Evolutionary conservation across 140 eudicot species (phyloP).

Genomic region (Flaveria floridana): DNA sequence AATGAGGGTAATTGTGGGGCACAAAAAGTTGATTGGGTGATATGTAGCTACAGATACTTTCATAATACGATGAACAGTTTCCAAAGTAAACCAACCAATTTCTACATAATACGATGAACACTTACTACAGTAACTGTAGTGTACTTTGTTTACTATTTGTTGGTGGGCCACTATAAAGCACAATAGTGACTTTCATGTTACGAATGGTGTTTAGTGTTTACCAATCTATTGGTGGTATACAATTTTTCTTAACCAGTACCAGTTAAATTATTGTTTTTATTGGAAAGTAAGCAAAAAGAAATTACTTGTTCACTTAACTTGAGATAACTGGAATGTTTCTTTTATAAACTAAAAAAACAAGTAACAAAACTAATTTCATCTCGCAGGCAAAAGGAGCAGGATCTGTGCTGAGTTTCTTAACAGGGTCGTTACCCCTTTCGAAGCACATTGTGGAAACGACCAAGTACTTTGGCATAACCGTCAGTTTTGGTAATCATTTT

Average conservation of each 20-base stretch:
- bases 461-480: conserved; percentile 82
- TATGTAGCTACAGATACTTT: background rate
- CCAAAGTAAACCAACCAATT: background rate
- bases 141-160: background rate
- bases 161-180: background rate
- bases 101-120: background rate
- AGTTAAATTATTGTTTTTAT: background rate
- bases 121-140: background rate
- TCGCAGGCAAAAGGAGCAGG: conserved; percentile 98
- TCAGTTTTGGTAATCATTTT: conserved; percentile 77
- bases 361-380: background rate
- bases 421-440: conserved; percentile 86
- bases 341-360: background rate
- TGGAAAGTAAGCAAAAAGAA: background rate
- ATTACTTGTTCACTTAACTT: background rate
- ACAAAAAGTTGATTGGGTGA: conserved; percentile 6
- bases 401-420: conserved; percentile 83
- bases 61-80: background rate
- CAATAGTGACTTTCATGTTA: conserved; percentile 15
- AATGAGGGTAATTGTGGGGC: background rate
- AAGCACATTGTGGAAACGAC: conserved; percentile 82
- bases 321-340: background rate
- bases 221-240: background rate
- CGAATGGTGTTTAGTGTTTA: background rate
- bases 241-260: background rate